These are phyloP conservation scores for Trichoderma semiorbis DNA, from an alignment of 2,329 filamentous ascomycete species.

Conservation along the genomic window DNA sequence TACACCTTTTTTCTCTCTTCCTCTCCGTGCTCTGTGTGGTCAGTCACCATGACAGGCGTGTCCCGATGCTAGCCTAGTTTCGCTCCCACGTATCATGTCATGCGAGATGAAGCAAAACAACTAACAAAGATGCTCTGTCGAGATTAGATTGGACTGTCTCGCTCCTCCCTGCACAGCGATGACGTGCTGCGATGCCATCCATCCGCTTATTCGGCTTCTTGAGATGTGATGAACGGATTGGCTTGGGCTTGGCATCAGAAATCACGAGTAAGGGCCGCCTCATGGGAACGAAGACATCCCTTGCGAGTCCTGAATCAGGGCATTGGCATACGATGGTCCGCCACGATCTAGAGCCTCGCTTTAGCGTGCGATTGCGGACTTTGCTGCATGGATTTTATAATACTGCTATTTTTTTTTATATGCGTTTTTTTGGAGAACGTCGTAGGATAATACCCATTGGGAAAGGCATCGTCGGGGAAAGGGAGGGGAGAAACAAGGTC, in stretches of 20 bases:
- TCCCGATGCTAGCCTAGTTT: slow-evolving; percentile 21
- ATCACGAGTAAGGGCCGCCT: not conserved
- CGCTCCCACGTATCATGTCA: slow-evolving; percentile 15
- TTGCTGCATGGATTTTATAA: not conserved
- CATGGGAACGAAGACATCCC: not conserved
- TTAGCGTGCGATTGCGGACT: not conserved
- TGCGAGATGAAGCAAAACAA: slow-evolving; percentile 17
- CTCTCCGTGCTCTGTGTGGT: not conserved
- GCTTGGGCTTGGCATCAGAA: not conserved
- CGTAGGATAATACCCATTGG: not conserved
- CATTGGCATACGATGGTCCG: not conserved
- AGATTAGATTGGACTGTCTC: not conserved
- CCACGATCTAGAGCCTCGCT: not conserved
- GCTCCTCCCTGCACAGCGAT: not conserved
- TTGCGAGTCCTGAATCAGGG: not conserved
- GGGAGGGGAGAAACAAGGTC: not conserved
- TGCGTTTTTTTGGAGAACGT: not conserved
- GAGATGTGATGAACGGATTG: slow-evolving; percentile 5
- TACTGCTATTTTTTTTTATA: not conserved
- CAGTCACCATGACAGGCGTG: not conserved
- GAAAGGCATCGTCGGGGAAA: not conserved
- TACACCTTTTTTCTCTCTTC: not conserved
- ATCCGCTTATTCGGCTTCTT: slow-evolving; percentile 8
- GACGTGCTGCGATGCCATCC: slow-evolving; percentile 8
- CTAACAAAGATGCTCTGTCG: not conserved